Conservation (phyloP, 225 moss, liverwort and hornwort species). For the Marchantia paleacea region DNA sequence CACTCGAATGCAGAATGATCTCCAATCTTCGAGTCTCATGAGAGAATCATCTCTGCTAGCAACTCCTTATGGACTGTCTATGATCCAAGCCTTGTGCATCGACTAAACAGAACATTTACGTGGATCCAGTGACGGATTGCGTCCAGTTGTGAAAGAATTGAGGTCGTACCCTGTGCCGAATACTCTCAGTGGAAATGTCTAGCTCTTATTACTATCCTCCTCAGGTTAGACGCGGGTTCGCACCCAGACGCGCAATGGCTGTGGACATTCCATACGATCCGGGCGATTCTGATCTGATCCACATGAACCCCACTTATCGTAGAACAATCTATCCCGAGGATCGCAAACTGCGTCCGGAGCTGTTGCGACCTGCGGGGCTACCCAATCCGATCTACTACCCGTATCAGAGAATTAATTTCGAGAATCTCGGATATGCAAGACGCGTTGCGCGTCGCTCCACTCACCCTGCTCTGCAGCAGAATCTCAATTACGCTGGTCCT, state of each 20-base stretch:
- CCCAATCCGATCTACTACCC: constrained; percentile 18
- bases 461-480: neutral
- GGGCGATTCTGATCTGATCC: constrained; percentile 9
- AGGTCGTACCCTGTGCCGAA: neutral
- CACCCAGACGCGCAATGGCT: neutral
- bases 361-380: constrained; percentile 12
- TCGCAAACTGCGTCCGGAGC: constrained; percentile 14
- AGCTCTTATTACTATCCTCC: too few relatives aligned
- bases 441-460: neutral
- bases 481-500: constrained; percentile 3
- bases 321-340: constrained; percentile 14
- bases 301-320: neutral
- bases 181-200: neutral
- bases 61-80: neutral
- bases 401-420: constrained; percentile 10
- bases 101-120: neutral
- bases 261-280: constrained; percentile 21
- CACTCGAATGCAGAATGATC: neutral
- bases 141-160: neutral
- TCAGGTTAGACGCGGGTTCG: too few relatives aligned
- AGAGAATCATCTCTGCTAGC: neutral
- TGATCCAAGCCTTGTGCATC: neutral
- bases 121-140: neutral
- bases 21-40: neutral
- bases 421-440: constrained; percentile 7